Conservation (phyloP, 2,329 filamentous ascomycete genomes). For the Fusarium decemcellulare region DNA sequence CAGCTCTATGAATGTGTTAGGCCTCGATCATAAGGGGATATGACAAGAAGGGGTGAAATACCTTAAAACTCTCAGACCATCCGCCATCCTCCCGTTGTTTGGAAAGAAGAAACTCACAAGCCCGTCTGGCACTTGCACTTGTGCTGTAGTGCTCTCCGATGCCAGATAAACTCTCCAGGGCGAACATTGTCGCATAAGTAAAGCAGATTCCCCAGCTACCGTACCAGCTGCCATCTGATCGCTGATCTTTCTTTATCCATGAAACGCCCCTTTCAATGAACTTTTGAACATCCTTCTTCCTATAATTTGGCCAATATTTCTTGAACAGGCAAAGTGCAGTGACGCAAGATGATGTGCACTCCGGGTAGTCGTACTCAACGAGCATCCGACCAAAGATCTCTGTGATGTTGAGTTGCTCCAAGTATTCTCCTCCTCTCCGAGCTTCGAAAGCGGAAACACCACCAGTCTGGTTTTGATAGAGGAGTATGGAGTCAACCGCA, state of each 20-base stretch:
- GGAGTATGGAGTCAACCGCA: conserved; percentile 90
- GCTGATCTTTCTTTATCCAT: conserved; percentile 86
- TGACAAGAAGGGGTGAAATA: conserved; percentile 46
- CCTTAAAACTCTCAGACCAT: conserved; percentile 94
- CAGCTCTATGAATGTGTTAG: conserved; percentile 69
- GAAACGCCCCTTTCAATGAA: conserved; percentile 81
- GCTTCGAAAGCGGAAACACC: conserved; percentile 94
- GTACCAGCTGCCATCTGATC: conserved; percentile 92
- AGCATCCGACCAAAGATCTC: conserved; percentile 88
- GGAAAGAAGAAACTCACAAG: conserved; percentile 86
- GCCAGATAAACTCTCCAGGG: conserved; percentile 84
- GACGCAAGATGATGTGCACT: conserved; percentile 95
- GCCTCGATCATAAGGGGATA: neutral
- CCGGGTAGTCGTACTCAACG: conserved; percentile 97
- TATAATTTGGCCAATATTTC: conserved; percentile 84
- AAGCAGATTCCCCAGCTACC: conserved; percentile 98
- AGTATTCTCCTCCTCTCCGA: conserved; percentile 79
- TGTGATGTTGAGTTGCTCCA: conserved; percentile 92
- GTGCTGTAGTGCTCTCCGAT: conserved; percentile 85
- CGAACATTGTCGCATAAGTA: conserved; percentile 97
- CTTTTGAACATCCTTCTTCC: conserved; percentile 77
- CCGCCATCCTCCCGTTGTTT: conserved; percentile 91
- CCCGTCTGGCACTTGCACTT: conserved; percentile 77
- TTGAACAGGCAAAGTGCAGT: conserved; percentile 87
- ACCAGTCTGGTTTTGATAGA: conserved; percentile 90